Percentiles rank a stretch among this genome's conserved stretches.
phyloP scores from a whole-genome alignment of 331 rosid species.

The Spiraea crenata region DNA sequence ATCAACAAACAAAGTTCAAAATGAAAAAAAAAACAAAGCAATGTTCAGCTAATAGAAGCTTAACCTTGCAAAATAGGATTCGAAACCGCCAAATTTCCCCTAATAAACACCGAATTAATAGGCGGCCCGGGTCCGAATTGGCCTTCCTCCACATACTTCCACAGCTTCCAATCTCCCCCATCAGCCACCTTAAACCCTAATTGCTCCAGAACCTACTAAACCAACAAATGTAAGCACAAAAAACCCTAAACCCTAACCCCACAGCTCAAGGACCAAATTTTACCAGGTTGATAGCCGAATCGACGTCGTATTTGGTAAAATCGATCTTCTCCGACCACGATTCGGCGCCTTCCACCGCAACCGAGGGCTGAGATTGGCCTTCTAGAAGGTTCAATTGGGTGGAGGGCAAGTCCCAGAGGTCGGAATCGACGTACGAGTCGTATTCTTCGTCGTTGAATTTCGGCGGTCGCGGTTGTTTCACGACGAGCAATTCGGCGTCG shows the following conservation, averaged over 20 bases:
- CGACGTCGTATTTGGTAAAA: constrained; percentile 45
- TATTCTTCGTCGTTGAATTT: constrained; percentile 62
- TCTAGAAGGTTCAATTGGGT: constrained; percentile 40
- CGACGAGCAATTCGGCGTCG: constrained; percentile 48
- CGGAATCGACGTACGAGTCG: constrained; percentile 80
- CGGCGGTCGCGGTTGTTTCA: constrained; percentile 62
- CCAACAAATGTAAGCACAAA: background rate
- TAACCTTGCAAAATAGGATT: constrained; percentile 50
- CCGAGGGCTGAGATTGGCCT: constrained; percentile 24
- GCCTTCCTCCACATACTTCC: constrained; percentile 62
- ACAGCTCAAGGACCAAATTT: background rate
- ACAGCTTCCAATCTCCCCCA: constrained; percentile 56
- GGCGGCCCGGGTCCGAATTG: constrained; percentile 78
- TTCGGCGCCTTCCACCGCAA: constrained; percentile 27
- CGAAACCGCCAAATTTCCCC: constrained; percentile 39
- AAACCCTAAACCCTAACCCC: background rate
- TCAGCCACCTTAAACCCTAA: constrained; percentile 38
- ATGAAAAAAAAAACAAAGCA: background rate
- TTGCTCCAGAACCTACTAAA: constrained; percentile 48
- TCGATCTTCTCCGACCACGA: constrained; percentile 39
- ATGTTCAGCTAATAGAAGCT: background rate
- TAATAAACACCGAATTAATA: constrained; percentile 54
- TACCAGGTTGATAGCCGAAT: constrained; percentile 59
- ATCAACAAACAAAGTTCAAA: too few species aligned
- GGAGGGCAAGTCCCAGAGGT: constrained; percentile 86